A percentile compares a stretch with the other conserved stretches of the same genome.
Evolutionary conservation across 2,329 filamentous ascomycete species (phyloP).

Genomic region (Exophiala sp.): DNA sequence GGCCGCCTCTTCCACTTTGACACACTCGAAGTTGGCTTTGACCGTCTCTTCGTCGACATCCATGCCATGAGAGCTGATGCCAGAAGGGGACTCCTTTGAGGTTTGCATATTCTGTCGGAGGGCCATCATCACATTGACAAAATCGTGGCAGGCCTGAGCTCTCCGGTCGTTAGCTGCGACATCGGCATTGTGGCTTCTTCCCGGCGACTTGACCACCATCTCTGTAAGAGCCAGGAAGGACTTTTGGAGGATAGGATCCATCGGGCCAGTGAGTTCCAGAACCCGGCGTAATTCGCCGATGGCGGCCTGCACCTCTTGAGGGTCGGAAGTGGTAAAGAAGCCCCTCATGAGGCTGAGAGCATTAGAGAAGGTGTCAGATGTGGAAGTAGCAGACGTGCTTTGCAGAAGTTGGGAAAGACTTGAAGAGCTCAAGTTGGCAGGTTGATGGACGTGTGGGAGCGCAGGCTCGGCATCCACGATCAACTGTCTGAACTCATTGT

Average conservation of each 20-base stretch:
- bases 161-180: slow-evolving; percentile 14
- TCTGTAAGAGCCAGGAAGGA: slow-evolving; percentile 24
- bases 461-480: slow-evolving; percentile 20
- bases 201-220: slow-evolving; percentile 20
- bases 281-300: slow-evolving; percentile 25
- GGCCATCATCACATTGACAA: slow-evolving; percentile 24
- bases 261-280: slow-evolving; percentile 23
- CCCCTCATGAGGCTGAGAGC: slow-evolving; percentile 23
- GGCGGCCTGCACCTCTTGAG: slow-evolving; percentile 23
- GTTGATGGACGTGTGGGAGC: slow-evolving; percentile 13
- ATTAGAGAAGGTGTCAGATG: slow-evolving; percentile 21
- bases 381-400: slow-evolving; percentile 15
- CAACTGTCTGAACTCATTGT: slow-evolving; percentile 24
- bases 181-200: slow-evolving; percentile 14
- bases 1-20: slow-evolving; percentile 22
- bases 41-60: slow-evolving; percentile 21
- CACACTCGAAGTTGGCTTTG: slow-evolving; percentile 22
- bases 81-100: slow-evolving; percentile 6
- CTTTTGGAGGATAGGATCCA: slow-evolving; percentile 22
- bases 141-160: slow-evolving; percentile 16
- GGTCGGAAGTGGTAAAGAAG: slow-evolving; percentile 26
- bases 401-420: slow-evolving; percentile 20
- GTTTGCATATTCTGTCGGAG: slow-evolving; percentile 16
- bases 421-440: slow-evolving; percentile 3
- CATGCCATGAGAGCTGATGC: slow-evolving; percentile 4